Base-by-base conservation (phyloP, 2,329 filamentous ascomycete genomes). In the Ophiostoma sp. region DNA sequence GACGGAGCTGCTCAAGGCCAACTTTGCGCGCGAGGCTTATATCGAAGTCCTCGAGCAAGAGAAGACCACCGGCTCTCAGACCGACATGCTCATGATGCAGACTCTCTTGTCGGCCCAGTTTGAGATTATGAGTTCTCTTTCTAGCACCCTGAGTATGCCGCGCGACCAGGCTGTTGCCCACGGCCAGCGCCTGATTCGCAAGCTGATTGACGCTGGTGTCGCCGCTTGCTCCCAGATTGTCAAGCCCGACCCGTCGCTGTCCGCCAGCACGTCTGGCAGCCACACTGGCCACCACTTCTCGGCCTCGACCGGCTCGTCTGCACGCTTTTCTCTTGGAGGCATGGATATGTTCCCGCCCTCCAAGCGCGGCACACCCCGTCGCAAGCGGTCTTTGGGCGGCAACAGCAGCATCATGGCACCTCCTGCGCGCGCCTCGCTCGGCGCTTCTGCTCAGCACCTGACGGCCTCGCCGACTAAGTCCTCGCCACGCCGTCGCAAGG, bases 81-180 rank as follows among this genome's bases (percentile, higher is more conserved):
- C 91, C 15, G 94, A 98, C 79, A 89, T 91, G 25, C 89, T 88
- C 22, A 89, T 93, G 76, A 87, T 97, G 78, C 95, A 98, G 81
- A 88, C 93, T 69, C 87, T 99, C 72, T 88, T 98, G 12, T 91
- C 92, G 71, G 93, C 95, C 15, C 95, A 98, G 78, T 97, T 99
- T 77, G 95, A 98, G 78, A 95, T 95, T 1, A 88, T 98, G 75
- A 86, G 93, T 4, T 93, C 94, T 0, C 88, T 99, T 71, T 90
- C 92, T 72, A 92, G 93, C 76, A 93, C 96, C 31, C 88, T 95
- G 77, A 86, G 88, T 48, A 94, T 98, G 90, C 91, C 88, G 73
- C 93, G 97, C 80, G 89, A 92, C 45, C 92, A 97, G 75, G 96
- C 95, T 0, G 88, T 98, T 1, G 85, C 91, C 19, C 91, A 93